Evolutionary conservation across 1,284 basidiomycete species (phyloP).

Genomic region (Pseudomicrostroma phylloplanum): DNA sequence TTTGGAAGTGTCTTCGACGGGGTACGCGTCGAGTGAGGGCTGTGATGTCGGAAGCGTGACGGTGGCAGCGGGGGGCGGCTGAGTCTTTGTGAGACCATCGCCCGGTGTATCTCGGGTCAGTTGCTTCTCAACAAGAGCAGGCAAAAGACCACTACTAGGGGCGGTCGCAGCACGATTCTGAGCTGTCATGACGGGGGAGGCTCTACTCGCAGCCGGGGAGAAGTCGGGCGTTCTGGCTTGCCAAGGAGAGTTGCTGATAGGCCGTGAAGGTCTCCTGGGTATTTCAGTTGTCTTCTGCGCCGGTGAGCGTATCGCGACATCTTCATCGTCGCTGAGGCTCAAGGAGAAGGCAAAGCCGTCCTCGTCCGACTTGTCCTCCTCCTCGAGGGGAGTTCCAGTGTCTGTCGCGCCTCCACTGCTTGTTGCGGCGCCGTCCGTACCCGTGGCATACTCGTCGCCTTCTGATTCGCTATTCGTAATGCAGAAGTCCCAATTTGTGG

Average conservation of each 20-base stretch:
- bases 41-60: no score
- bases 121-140: no score
- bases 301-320: neutral
- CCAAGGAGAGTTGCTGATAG: slow-evolving; percentile 7
- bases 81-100: no score
- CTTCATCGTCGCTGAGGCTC: slow-evolving; percentile 6
- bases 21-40: no score
- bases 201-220: neutral
- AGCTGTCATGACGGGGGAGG: neutral
- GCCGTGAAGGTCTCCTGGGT: neutral
- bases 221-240: neutral
- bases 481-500: neutral
- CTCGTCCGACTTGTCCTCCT: neutral
- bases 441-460: neutral
- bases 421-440: neutral
- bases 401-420: neutral
- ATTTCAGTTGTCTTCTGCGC: neutral
- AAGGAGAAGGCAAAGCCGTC: slow-evolving; percentile 6
- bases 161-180: neutral
- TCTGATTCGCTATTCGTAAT: neutral
- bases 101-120: no score
- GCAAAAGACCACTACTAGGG: no score
- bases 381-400: neutral
- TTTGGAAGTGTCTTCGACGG: no score
- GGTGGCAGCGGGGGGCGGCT: no score